Base-by-base conservation (phyloP, 352 stramenopile genomes). In the Pythium sp. region DNA sequence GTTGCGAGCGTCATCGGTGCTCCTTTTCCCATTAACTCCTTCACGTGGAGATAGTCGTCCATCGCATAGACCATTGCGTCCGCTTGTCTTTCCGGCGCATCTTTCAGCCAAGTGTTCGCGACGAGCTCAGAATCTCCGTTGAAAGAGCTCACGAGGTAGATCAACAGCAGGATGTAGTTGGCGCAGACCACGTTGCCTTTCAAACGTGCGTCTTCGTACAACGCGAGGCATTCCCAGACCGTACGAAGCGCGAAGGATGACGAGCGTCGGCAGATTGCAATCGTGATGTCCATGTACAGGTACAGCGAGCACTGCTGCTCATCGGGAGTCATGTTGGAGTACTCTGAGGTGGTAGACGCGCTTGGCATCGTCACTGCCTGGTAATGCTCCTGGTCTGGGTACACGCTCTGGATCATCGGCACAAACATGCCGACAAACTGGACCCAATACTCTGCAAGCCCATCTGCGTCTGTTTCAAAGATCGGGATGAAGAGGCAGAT, bases 401-500 rank as follows among this genome's bases (percentile, higher is more conserved):
- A 59, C 38, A 62, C 66, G 38, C 66, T 71, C 58, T 59, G 34
- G 18, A 81, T 43, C 15, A 81, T 62, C 22, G 69, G 72, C 24
- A 73, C 69, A 30, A 73, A 73, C 14, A 81, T 30, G 0, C 62
- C 43, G 55, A 81, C 59, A 47, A 77, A 77, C 65, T 81, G 74
- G 14, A 68, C 65, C 74, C 74, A 81, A 61, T 74, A 81, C 66
- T 72, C 64, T 5, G 47, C 51, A 5, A 78, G 71, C 0, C 68
- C 53, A 1, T 47, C 32, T 14, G 59, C 18, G 58, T 78, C 66
- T 7, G 46, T 69, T 41, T 81, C 74, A 18, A 74, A 76, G 24
- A 81, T 54, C 49, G 67, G 69, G 58, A 81, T 76, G 46, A 81
- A 68, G 54, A 81, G 36, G 20, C 72, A 76, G 30, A 81, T 28